Percentiles rank a stretch among this genome's conserved stretches.
Evolutionary conservation across 306 rosid species (phyloP).

Genomic region (Cercis canadensis): DNA sequence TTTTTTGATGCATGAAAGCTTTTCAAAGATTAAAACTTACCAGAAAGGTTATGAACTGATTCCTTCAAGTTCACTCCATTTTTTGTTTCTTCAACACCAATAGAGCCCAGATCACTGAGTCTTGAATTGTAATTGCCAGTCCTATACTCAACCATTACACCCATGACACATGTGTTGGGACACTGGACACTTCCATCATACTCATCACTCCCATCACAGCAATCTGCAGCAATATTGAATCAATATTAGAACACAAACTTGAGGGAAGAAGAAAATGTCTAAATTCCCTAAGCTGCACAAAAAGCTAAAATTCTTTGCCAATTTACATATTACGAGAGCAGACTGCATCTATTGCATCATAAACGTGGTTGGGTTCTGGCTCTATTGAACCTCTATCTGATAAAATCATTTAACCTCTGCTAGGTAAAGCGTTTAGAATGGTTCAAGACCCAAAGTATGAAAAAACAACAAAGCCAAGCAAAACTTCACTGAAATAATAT

Average conservation of each 20-base stretch:
- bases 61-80: conserved; percentile 57
- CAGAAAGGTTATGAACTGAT: conserved; percentile 55
- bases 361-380: conserved; percentile 7
- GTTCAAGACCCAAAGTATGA: conserved; percentile 5
- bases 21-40: conserved; percentile 45
- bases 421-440: conserved; percentile 10
- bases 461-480: conserved; percentile 24
- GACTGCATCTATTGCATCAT: neutral
- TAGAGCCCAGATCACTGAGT: conserved; percentile 24
- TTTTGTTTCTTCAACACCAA: conserved; percentile 40
- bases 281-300: neutral
- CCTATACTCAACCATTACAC: conserved; percentile 63
- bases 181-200: conserved; percentile 66
- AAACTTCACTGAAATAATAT: conserved; percentile 4
- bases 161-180: conserved; percentile 84
- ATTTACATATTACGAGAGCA: conserved; percentile 5
- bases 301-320: neutral
- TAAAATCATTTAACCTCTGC: conserved; percentile 8
- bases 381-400: neutral
- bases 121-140: conserved; percentile 40
- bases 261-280: conserved; percentile 16
- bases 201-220: conserved; percentile 94
- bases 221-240: conserved; percentile 60
- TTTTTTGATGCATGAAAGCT: conserved; percentile 18
- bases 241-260: conserved; percentile 35